Percentiles rank a stretch among this genome's conserved stretches.
Conservation (phyloP, 345 rosid genomes). For the Mallotus nudiflorus region DNA sequence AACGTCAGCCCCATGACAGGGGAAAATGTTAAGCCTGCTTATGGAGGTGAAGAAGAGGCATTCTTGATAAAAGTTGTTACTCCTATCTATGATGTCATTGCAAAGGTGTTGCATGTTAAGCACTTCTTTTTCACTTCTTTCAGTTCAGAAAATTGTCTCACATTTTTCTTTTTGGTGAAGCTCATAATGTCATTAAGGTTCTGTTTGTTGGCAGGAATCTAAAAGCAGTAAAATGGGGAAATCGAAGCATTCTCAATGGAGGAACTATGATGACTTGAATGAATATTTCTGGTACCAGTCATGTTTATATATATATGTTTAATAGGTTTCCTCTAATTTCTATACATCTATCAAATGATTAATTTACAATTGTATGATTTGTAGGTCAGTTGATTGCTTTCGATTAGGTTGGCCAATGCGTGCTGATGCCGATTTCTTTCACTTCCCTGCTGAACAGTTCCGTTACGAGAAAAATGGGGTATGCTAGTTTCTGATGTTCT, state of each 20-base stretch:
- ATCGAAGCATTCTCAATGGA: constrained; percentile 99
- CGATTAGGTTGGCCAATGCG: constrained; percentile 99
- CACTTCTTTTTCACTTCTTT: neutral
- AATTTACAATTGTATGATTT: constrained; percentile 23
- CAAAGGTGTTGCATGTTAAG: constrained; percentile 48
- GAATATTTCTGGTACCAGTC: constrained; percentile 84
- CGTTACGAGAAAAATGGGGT: constrained; percentile 64
- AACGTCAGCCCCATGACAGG: constrained; percentile 98
- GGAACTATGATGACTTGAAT: constrained; percentile 97
- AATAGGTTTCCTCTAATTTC: neutral
- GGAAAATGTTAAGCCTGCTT: constrained; percentile 95
- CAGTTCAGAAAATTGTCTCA: neutral
- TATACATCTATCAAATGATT: neutral
- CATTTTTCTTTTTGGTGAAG: constrained; percentile 5
- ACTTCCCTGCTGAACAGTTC: constrained; percentile 34
- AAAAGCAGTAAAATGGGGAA: constrained; percentile 73
- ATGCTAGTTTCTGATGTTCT: neutral
- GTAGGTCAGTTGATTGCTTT: constrained; percentile 95
- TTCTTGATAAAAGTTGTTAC: constrained; percentile 89
- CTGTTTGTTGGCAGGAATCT: constrained; percentile 70
- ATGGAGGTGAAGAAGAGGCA: constrained; percentile 98
- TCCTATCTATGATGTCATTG: constrained; percentile 85
- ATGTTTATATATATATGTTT: neutral
- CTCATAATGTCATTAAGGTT: constrained; percentile 7
- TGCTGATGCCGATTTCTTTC: constrained; percentile 91